Base-by-base conservation (phyloP, 768 basidiomycete genomes). In the Russula lepida region DNA sequence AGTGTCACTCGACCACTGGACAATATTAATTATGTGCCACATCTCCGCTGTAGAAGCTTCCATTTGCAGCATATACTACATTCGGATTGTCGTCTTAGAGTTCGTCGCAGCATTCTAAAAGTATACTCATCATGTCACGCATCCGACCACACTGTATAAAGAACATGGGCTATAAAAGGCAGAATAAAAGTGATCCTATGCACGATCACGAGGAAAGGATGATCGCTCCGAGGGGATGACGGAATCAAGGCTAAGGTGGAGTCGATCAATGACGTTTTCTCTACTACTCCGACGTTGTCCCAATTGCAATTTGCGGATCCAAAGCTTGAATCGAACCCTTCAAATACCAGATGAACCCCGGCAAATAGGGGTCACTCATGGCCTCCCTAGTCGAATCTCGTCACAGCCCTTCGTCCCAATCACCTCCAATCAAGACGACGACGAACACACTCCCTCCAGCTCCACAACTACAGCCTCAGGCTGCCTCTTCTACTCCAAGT, bases 361-460 rank as follows among this genome's bases (percentile, higher is more conserved):
- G 44, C n/a, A 60, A 43, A 46, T 56, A 61, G 60, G 60, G 60
- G 60, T 30, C 19, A n/a, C 59, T 19, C 47, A 51, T 43, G 57
- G 30, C 57, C 39, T 41, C 56, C 25, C 56, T 49, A 28, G 56
- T 49, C 33, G 47, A 57, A 37, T 48, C 37, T 27, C 56, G 35
- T 27, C 47, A 33, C 50, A 25, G 2, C 21, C 15, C 50, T 35
- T 50, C 60, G 44, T 32, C 32, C 4, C 32, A 28, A 19, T 8
- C 21, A 23, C 59, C 59, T n/a, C 39, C 59, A 4, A 55, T 64
- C 50, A 44, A 48, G 48, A 64, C 63, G 27, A 64, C 59, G n/a
- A 62, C 61, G 1, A 54, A 64, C 53, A 28, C 41, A 1, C 32
- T 56, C 6, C 53, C 47, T 2, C 54, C 37, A 4, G 15, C 23